Evolutionary conservation across 352 stramenopile genomes (phyloP), one percentile per base, ranked within the genome.

Genomic region (Globisporangium acanthophoron): DNA sequence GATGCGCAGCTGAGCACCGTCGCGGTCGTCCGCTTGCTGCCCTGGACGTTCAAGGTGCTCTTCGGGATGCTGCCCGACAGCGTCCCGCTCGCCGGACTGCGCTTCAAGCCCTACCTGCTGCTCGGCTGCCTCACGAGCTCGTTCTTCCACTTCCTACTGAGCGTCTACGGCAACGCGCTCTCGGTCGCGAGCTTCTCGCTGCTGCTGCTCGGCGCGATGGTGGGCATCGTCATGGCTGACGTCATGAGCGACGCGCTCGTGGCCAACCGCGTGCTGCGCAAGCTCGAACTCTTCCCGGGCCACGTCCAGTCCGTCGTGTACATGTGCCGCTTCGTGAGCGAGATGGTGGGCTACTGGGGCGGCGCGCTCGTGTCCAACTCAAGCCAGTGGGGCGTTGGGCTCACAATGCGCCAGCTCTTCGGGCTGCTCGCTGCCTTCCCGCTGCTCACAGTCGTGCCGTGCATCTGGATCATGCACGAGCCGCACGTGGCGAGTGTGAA

Each of bases 171-270:
- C 0, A 59, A 83, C 7, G 59, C 69, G 35, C 67, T 90, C 41
- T 71, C 72, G 0, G 70, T 91, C 35, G 66, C 79, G 18, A 71
- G 74, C 0, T 93, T 93, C 66, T 80, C 81, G 33, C 59, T 88
- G 49, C 69, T 91, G 44, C 70, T 92, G 33, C 67, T 88, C 15
- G 79, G 79, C 41, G 67, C 79, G 12, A 92, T 87, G 62, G 61
- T 88, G 24, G 84, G 81, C 11, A 82, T 89, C 27, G 83, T 91
- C 21, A 88, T 93, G 73, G 76, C 79, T 7, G 84, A 93, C 63
- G 84, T 93, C 52, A 93, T 93, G 81, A 75, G 74, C 46, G 84
- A 93, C 58, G 81, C 74, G 35, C 64, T 91, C 13, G 78, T 93
- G 16, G 76, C 78, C 2, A 78, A 77, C 54, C 77, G 77, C 4